phyloP scores from a whole-genome alignment of 164 flowering plant species.

The Warburgia ugandensis region DNA sequence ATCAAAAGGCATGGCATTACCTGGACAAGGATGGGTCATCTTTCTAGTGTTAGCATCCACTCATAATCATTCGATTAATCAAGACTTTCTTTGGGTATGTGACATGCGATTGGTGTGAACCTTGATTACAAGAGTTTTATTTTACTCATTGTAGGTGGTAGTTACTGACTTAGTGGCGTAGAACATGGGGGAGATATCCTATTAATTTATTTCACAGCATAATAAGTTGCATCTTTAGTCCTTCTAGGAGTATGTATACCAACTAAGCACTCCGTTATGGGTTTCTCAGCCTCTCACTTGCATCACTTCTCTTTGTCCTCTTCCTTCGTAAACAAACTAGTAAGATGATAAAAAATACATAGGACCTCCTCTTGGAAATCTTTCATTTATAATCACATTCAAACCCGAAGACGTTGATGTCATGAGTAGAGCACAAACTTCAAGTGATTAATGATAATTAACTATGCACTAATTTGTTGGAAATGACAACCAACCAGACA shows the following conservation, averaged over 20 bases:
- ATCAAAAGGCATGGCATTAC: too few relatives aligned
- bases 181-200: conserved; percentile 3
- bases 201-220: conserved; percentile 2
- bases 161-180: conserved; percentile 1
- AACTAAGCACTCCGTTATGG: conserved; percentile 5
- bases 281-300: conserved; percentile 9
- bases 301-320: conserved; percentile 4
- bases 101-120: conserved; percentile 1
- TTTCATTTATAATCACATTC: neutral
- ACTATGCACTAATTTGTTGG: conserved; percentile 14
- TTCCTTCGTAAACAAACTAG: too few relatives aligned
- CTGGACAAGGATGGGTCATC: too few relatives aligned
- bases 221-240: conserved; percentile 11
- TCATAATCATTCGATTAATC: neutral
- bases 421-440: conserved; percentile 35
- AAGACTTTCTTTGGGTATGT: conserved; percentile 2
- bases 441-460: conserved; percentile 14
- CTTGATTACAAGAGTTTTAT: neutral
- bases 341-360: too few relatives aligned
- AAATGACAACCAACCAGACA: conserved; percentile 8
- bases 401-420: conserved; percentile 22
- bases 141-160: neutral
- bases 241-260: conserved; percentile 6
- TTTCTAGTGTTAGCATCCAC: too few relatives aligned
- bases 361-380: too few relatives aligned